Evolutionary conservation across 345 rosid species (phyloP).

Genomic region (Salix caprea): DNA sequence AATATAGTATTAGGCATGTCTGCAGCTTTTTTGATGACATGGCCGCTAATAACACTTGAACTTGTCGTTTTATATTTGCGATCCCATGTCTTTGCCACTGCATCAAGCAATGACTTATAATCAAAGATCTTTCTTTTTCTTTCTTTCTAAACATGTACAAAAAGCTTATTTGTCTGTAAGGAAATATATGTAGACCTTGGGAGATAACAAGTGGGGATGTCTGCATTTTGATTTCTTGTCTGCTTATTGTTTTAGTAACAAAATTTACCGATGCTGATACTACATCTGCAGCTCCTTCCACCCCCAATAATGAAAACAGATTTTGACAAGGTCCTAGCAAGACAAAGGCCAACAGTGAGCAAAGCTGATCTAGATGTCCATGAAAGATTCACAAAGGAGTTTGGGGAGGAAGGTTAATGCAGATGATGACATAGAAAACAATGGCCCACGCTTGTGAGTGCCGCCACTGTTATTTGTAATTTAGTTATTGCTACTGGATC

Average conservation of each 20-base stretch:
- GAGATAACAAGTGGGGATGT: background rate
- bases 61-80: background rate
- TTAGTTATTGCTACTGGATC: conserved; percentile 30
- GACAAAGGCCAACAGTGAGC: conserved; percentile 95
- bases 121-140: background rate
- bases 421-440: background rate
- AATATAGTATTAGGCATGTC: background rate
- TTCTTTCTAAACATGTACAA: background rate
- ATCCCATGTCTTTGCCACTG: background rate
- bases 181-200: background rate
- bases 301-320: conserved; percentile 76
- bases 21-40: background rate
- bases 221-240: background rate
- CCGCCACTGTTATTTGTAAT: conserved; percentile 36
- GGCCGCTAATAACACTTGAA: background rate
- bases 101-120: background rate
- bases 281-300: conserved; percentile 70
- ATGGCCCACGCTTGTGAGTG: conserved; percentile 28
- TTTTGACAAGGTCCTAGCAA: conserved; percentile 88
- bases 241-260: background rate
- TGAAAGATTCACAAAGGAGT: conserved; percentile 93
- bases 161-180: background rate
- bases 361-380: conserved; percentile 83
- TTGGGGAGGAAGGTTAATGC: conserved; percentile 90
- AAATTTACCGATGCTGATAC: background rate